Evolutionary conservation across 2,329 filamentous ascomycete genomes (phyloP).

Genomic region (Arthrobotrys sphaeroides): DNA sequence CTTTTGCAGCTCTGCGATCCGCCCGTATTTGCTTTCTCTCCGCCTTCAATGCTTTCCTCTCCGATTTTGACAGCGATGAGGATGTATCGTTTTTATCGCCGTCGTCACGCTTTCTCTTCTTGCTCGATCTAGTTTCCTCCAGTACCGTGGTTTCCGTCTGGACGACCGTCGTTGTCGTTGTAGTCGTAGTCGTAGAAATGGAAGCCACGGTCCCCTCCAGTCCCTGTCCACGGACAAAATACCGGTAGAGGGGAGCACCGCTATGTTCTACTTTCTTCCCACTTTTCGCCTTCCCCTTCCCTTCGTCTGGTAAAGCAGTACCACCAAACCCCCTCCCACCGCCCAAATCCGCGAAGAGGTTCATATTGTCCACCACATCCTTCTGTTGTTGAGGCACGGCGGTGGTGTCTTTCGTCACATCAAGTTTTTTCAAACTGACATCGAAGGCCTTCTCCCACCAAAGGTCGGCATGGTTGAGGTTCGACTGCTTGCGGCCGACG

Average conservation of each 20-base stretch:
- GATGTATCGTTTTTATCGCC: neutral
- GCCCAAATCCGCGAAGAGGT: slow-evolving; percentile 40
- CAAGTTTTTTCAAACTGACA: slow-evolving; percentile 47
- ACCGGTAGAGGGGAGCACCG: slow-evolving; percentile 26
- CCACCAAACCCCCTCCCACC: slow-evolving; percentile 48
- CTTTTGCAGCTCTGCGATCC: slow-evolving; percentile 30
- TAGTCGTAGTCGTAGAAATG: neutral
- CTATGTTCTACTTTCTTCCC: slow-evolving; percentile 20
- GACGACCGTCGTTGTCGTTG: neutral
- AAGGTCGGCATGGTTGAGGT: slow-evolving; percentile 51
- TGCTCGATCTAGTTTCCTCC: neutral
- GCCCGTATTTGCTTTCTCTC: slow-evolving; percentile 39
- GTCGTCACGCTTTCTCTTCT: slow-evolving; percentile 35
- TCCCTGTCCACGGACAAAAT: slow-evolving; percentile 40
- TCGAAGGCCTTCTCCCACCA: slow-evolving; percentile 54
- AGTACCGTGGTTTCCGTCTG: neutral
- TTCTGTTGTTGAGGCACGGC: slow-evolving; percentile 15
- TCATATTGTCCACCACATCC: slow-evolving; percentile 46
- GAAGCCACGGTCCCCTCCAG: slow-evolving; percentile 40
- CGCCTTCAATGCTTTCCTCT: slow-evolving; percentile 20
- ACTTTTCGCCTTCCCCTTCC: neutral
- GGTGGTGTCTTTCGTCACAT: slow-evolving; percentile 43
- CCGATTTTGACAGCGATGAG: slow-evolving; percentile 8
- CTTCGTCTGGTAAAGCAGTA: neutral
- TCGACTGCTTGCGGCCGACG: slow-evolving; percentile 49